Base-by-base conservation (phyloP, 1,284 basidiomycete species). In the Cryptococcus sp. region DNA sequence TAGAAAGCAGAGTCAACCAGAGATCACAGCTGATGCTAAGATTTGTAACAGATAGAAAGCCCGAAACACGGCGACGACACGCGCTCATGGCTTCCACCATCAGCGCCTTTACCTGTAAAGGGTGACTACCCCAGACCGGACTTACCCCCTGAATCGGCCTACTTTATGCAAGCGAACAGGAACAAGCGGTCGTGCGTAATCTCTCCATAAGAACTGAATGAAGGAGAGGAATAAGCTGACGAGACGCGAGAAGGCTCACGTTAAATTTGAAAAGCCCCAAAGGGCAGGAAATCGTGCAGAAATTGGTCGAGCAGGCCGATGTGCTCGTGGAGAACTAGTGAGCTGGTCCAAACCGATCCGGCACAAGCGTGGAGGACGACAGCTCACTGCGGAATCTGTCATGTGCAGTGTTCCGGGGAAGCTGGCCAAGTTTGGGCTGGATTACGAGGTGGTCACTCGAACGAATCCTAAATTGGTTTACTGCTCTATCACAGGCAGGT, bases 61-160 rank as follows among this genome's bases (percentile, higher is more conserved):
- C 83, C 87, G 37, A 82, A 82, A 26, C 82, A 83, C 55, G 93
- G 94, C 37, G 94, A 98, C 72, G 94, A 97, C 78, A 97, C 94
- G 22, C 85, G 93, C 65, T 83, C 86, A 46, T 94, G 89, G 91
- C 79, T 80, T 49, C 91, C 91, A 3, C 91, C 91, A 3, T 83
- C 85, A 7, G 89, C 91, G 3, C 86, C 88, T 22, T 68, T 85
- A 19, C 69, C 68, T 8, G 23, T 80, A 38, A 50, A 57, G 16
- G 55, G 34, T 0, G 48, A 54, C 13, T 82, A 83, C 38, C 84
- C 85, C 1, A 62, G 74, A 29, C 62, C 74, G 23, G 83, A 92
- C 69, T 81, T 93, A 0, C 92, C 93, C 4, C 85, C 91, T 10
- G 93, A 97, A 75, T 91, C 90, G 3, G 91, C 94, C 0, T 98